Evolutionary conservation across 148 eudicot species (phyloP), one percentile per base, ranked within the genome.

Genomic region (Cornus florida): DNA sequence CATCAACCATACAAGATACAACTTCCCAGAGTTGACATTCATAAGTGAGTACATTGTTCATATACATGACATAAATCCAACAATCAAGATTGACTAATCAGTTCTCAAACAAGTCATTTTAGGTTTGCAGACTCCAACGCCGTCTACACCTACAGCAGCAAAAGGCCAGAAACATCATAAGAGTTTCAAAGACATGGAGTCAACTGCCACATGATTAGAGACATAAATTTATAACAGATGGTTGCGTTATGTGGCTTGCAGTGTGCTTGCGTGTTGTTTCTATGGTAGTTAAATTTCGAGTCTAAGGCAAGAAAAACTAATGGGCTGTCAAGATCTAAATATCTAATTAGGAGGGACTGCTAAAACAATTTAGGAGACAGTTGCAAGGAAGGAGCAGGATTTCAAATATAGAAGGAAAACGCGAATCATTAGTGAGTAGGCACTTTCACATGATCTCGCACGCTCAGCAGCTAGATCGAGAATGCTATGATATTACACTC

Each of bases 61-160:
- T 66, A 41, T 76, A 76, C 60, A 41, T 67, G 23, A 23, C 70
- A 41, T 46, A 23, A 62, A 76, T 76, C 59, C 71, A 76, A 14
- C 60, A 7, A 68, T 43, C 39, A 67, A 28, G 24, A 75, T 41
- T 4, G 48, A 6, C 78, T 28, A 43, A 66, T 74, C 43, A 43
- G 19, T 46, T 67, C 70, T 39, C n/a, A 65, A 53, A 75, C 22
- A 24, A 60, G 11, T 20, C 32, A 38, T 48, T 46, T 62, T 5
- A 62, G 9, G 19, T 75, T 64, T 2, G 23, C 14, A 24, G 66
- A 13, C 78, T 66, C 41, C 24, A 76, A 43, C 38, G 41, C 62
- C 71, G 43, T 24, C 59, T 75, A 64, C 56, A 75, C 53, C 77
- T 75, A 22, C 70, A 41, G 70, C 70, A 75, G 10, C 70, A 62